phyloP scores from a whole-genome alignment of 2,329 filamentous ascomycete species.

The Ascochyta lentis region DNA sequence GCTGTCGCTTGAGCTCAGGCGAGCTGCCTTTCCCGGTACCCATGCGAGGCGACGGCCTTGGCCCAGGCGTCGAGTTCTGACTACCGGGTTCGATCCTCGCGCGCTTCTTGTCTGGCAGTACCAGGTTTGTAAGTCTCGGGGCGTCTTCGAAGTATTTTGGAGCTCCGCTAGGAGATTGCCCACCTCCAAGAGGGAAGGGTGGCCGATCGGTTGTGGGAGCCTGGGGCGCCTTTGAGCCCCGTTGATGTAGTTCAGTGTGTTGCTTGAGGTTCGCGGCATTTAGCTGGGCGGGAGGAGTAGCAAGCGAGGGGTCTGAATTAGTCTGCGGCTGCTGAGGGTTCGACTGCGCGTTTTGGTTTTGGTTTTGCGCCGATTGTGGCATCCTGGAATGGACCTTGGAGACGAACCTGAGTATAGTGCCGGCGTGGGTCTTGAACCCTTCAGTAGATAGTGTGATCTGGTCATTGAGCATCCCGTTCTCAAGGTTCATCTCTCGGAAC shows the following conservation, averaged over 20 bases:
- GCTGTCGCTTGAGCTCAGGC: slow-evolving; percentile 56
- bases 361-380: slow-evolving; percentile 29
- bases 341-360: slow-evolving; percentile 23
- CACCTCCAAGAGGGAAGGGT: slow-evolving; percentile 59
- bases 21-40: slow-evolving; percentile 46
- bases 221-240: slow-evolving; percentile 57
- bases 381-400: slow-evolving; percentile 36
- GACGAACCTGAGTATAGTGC: slow-evolving; percentile 37
- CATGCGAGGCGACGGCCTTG: slow-evolving; percentile 50
- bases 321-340: slow-evolving; percentile 22
- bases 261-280: slow-evolving; percentile 48
- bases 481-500: slow-evolving; percentile 38
- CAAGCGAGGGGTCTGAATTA: slow-evolving; percentile 15
- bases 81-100: slow-evolving; percentile 56
- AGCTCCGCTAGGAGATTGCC: slow-evolving; percentile 62
- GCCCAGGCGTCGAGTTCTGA: slow-evolving; percentile 51
- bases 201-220: slow-evolving; percentile 60
- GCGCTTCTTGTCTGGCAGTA: slow-evolving; percentile 64
- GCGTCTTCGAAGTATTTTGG: slow-evolving; percentile 61
- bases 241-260: slow-evolving; percentile 54
- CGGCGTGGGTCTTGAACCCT: slow-evolving; percentile 36
- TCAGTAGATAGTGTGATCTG: slow-evolving; percentile 38
- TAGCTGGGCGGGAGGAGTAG: slow-evolving; percentile 35
- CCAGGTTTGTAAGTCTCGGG: slow-evolving; percentile 62
- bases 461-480: slow-evolving; percentile 37